Conservation (phyloP, 345 rosid genomes). For the Murraya paniculata region DNA sequence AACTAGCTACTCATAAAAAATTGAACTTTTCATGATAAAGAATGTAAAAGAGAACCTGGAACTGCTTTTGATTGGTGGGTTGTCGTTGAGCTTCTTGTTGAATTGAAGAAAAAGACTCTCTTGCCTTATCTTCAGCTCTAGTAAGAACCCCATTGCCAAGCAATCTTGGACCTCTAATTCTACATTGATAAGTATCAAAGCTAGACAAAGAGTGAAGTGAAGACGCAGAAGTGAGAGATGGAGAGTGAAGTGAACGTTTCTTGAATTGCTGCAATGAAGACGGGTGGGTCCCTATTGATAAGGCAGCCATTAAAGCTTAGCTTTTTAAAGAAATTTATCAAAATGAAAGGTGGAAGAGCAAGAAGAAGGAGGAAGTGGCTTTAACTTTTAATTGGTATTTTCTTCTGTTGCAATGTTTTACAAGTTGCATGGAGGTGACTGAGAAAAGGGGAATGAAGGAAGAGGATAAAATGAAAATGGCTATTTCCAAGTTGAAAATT, state of each 20-base stretch:
- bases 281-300: slow-evolving; percentile 43
- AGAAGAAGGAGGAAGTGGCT: neutral
- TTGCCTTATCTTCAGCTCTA: slow-evolving; percentile 77
- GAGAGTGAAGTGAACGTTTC: slow-evolving; percentile 26
- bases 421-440: neutral
- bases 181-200: slow-evolving; percentile 30
- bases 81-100: slow-evolving; percentile 29
- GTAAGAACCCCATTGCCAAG: slow-evolving; percentile 43
- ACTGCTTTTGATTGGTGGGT: slow-evolving; percentile 38
- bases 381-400: neutral
- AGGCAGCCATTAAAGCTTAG: slow-evolving; percentile 52
- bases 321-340: neutral
- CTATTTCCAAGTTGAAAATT: neutral
- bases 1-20: slow-evolving; percentile 13
- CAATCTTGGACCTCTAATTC: slow-evolving; percentile 43
- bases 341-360: neutral
- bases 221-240: slow-evolving; percentile 17
- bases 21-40: neutral
- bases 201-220: slow-evolving; percentile 26
- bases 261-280: slow-evolving; percentile 32
- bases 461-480: neutral
- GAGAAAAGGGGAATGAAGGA: neutral
- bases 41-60: slow-evolving; percentile 47
- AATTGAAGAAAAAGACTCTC: slow-evolving; percentile 38
- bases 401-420: neutral